Conservation (phyloP, 768 basidiomycete species). For the Agrocybe praecox region DNA sequence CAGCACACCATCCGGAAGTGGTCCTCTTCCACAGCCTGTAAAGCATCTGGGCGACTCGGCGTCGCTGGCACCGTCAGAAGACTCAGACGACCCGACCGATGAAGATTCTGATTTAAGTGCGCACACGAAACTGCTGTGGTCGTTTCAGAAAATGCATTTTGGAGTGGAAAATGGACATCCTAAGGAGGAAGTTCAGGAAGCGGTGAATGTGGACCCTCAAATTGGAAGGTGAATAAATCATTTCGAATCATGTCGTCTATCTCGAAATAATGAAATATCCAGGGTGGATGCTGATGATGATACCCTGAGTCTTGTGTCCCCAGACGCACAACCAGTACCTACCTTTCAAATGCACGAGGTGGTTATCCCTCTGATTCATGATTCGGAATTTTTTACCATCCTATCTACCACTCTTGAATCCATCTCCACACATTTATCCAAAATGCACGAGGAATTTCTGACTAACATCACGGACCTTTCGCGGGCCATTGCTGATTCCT, state of each 20-base stretch:
- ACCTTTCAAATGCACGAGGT: conserved; percentile 45
- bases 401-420: conserved; percentile 63
- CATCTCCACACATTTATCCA: conserved; percentile 49
- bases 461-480: conserved; percentile 40
- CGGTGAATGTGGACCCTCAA: not conserved
- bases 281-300: not conserved
- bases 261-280: not conserved
- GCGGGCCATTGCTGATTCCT: conserved; percentile 37
- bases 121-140: conserved; percentile 22
- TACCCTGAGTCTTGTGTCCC: not conserved
- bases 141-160: conserved; percentile 17
- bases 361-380: conserved; percentile 79
- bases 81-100: not conserved
- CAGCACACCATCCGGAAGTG: conserved; percentile 10
- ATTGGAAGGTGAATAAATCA: not conserved
- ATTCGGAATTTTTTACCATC: conserved; percentile 78
- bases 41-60: not conserved
- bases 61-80: not conserved
- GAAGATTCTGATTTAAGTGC: conserved; percentile 3
- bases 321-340: not conserved
- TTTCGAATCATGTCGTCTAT: not conserved
- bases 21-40: not conserved
- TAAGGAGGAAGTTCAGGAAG: conserved; percentile 6
- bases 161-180: not conserved
- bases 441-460: conserved; percentile 53